Evolutionary conservation across 1,284 basidiomycete genomes (phyloP).

Genomic region (Trichosporon faecale): DNA sequence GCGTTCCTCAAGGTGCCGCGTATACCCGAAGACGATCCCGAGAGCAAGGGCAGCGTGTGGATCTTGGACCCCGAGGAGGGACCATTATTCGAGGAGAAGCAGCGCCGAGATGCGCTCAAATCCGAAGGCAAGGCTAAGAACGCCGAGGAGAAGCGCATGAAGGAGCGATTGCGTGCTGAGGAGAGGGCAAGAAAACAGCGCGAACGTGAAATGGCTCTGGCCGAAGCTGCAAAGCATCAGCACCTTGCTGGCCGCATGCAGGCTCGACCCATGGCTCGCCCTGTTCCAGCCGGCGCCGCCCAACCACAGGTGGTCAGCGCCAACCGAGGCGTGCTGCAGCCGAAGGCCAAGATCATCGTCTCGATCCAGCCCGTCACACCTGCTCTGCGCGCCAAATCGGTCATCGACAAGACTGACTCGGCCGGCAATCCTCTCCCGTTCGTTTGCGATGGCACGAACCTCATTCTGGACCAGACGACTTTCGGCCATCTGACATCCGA

Average conservation of each 20-base stretch:
- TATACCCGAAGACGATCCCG: conserved; percentile 74
- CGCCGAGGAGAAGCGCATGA: conserved; percentile 43
- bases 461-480: conserved; percentile 42
- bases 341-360: conserved; percentile 44
- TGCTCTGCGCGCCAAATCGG: conserved; percentile 38
- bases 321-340: conserved; percentile 34
- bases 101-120: conserved; percentile 44
- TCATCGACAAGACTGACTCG: conserved; percentile 42
- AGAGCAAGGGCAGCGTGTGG: conserved; percentile 82
- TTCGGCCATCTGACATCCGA: conserved; percentile 47
- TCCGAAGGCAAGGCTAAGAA: conserved; percentile 49
- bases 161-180: conserved; percentile 41
- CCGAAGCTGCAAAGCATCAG: conserved; percentile 27
- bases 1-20: conserved; percentile 82
- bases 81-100: conserved; percentile 51
- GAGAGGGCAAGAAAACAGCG: conserved; percentile 39
- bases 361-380: conserved; percentile 44
- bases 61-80: conserved; percentile 67
- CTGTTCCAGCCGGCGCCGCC: conserved; percentile 21
- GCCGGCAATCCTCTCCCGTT: conserved; percentile 44
- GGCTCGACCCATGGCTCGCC: conserved; percentile 14
- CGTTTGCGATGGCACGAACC: conserved; percentile 44
- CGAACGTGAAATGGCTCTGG: conserved; percentile 27
- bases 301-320: conserved; percentile 24
- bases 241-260: conserved; percentile 16